Percentiles rank a stretch among this genome's conserved stretches.
These are phyloP conservation scores for Monascus purpureus DNA, from an alignment of 495 filamentous ascomycete genomes.

Conservation along the genomic window DNA sequence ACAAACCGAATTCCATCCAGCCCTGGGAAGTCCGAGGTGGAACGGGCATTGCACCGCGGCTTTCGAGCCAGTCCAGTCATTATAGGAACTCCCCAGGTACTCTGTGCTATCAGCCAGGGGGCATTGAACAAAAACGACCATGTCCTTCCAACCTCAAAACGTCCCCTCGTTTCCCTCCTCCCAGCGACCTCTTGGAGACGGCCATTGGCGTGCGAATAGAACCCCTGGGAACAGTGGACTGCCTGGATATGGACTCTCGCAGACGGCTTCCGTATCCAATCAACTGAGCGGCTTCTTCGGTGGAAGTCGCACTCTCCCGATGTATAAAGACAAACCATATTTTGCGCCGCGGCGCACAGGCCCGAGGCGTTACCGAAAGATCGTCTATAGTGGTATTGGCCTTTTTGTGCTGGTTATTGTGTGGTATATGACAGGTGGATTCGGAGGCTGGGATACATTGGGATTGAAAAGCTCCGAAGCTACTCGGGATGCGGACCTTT, in stretches of 20 bases:
- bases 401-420: constrained; percentile 27
- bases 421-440: constrained; percentile 36
- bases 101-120: no score
- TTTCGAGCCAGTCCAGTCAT: no score
- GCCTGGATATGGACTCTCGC: constrained; percentile 25
- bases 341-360: constrained; percentile 31
- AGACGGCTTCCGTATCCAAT: constrained; percentile 19
- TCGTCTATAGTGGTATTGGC: constrained; percentile 11
- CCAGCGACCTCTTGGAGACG: constrained; percentile 54
- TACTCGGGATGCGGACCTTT: constrained; percentile 22
- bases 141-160: constrained; percentile 39
- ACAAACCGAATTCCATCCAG: no score
- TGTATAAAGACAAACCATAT: constrained; percentile 99
- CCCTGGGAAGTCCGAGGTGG: no score
- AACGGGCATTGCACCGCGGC: no score
- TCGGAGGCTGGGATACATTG: constrained; percentile 39
- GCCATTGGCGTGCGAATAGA: constrained; percentile 47
- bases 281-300: constrained; percentile 40
- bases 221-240: constrained; percentile 18
- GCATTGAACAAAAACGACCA: constrained; percentile 6
- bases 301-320: constrained; percentile 52
- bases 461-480: constrained; percentile 5
- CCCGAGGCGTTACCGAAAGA: constrained; percentile 16
- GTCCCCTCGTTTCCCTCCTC: constrained; percentile 57
- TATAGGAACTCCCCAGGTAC: no score